Conservation (phyloP, 306 rosid genomes). For the Dalbergia cultrata region DNA sequence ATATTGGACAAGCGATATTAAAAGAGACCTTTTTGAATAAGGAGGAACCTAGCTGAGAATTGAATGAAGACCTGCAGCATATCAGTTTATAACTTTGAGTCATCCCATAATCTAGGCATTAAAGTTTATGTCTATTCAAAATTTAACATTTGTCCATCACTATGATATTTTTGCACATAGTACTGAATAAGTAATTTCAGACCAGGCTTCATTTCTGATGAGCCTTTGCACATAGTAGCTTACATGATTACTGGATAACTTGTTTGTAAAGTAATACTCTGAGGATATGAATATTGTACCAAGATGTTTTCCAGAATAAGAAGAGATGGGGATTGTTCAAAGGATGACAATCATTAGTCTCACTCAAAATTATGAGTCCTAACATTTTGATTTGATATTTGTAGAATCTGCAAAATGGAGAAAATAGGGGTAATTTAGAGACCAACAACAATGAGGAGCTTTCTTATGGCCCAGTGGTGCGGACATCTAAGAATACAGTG, state of each 20-base stretch:
- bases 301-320: background rate
- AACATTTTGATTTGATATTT: slow-evolving; percentile 44
- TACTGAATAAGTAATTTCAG: slow-evolving; percentile 29
- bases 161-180: slow-evolving; percentile 1
- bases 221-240: too few species aligned
- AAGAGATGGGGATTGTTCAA: background rate
- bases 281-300: background rate
- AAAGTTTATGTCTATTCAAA: slow-evolving; percentile 1
- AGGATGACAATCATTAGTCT: background rate
- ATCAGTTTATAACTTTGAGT: background rate
- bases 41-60: slow-evolving; percentile 29
- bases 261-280: slow-evolving; percentile 1
- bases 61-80: background rate
- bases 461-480: slow-evolving; percentile 75
- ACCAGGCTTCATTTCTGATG: background rate
- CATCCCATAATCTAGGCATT: background rate
- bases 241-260: slow-evolving; percentile 1
- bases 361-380: slow-evolving; percentile 24
- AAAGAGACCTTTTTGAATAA: slow-evolving; percentile 21
- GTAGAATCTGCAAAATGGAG: slow-evolving; percentile 58
- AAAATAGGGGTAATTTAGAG: slow-evolving; percentile 46
- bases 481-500: slow-evolving; percentile 87
- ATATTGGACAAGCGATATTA: slow-evolving; percentile 24
- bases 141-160: slow-evolving; percentile 8
- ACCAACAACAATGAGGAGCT: slow-evolving; percentile 49